phyloP scores from a whole-genome alignment of 345 rosid genomes.

The Clausena lansium region DNA sequence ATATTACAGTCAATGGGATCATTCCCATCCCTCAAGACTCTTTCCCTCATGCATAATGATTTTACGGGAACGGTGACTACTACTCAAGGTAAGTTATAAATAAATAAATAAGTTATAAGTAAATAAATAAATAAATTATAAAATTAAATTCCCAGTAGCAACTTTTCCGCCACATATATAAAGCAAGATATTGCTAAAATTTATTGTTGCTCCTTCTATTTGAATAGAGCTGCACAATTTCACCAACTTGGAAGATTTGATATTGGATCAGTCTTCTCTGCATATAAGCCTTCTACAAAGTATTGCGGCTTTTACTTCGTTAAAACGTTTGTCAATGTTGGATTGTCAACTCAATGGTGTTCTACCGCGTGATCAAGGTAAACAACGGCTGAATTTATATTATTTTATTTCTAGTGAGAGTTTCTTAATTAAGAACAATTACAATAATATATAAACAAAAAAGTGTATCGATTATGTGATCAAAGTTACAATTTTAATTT shows the following conservation, averaged over 20 bases:
- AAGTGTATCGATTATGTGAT: no score
- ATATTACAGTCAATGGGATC: not conserved
- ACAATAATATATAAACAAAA: no score
- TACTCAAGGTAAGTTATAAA: not conserved
- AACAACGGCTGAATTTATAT: no score
- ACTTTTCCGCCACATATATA: not conserved
- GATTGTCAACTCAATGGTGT: not conserved
- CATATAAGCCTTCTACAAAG: not conserved
- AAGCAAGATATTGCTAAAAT: not conserved
- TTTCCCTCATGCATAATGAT: not conserved
- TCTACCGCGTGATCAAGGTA: not conserved
- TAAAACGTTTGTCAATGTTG: not conserved
- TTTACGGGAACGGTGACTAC: not conserved
- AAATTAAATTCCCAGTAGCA: not conserved
- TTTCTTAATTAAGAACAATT: no score
- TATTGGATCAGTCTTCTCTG: not conserved
- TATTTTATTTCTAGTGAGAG: no score
- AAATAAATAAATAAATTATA: no score
- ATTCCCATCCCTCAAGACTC: not conserved
- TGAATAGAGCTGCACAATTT: not conserved
- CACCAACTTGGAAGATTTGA: not conserved
- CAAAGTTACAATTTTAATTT: no score
- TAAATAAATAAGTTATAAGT: not conserved
- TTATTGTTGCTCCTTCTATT: not conserved
- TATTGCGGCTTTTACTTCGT: not conserved